Evolutionary conservation across 495 filamentous ascomycete genomes (phyloP).

Genomic region (Letharia lupina): DNA sequence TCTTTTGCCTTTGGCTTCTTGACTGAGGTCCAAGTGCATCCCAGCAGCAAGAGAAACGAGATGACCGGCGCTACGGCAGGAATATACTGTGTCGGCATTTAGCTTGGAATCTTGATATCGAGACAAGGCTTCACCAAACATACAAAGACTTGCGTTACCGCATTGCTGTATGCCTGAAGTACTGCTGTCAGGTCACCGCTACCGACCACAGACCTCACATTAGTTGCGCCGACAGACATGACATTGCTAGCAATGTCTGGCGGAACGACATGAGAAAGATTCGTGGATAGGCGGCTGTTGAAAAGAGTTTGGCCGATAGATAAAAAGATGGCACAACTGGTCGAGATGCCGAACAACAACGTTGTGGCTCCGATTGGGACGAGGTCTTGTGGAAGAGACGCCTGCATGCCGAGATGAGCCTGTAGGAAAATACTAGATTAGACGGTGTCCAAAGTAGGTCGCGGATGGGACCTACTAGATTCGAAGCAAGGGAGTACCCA

Average conservation of each 20-base stretch:
- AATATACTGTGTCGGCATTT: too few species aligned
- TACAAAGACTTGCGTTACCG: conserved; percentile 15
- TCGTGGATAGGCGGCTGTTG: conserved; percentile 9
- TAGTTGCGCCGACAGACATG: background rate
- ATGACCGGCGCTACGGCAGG: too few species aligned
- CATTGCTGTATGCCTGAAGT: conserved; percentile 15
- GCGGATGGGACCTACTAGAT: too few species aligned
- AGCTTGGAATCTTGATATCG: too few species aligned
- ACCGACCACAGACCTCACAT: background rate
- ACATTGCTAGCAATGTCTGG: background rate
- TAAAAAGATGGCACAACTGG: conserved; percentile 22
- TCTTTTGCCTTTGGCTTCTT: too few species aligned
- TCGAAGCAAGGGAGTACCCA: conserved; percentile 8
- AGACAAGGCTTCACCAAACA: too few species aligned
- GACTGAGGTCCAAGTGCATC: too few species aligned
- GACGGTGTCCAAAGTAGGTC: too few species aligned
- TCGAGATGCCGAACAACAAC: conserved; percentile 18
- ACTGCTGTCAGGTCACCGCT: background rate
- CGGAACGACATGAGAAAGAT: background rate
- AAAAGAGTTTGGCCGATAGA: conserved; percentile 22
- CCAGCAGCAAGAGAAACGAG: too few species aligned
- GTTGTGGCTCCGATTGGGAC: conserved; percentile 24
- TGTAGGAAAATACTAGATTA: background rate
- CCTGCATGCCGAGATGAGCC: conserved; percentile 28
- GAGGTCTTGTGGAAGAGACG: conserved; percentile 24